These are phyloP conservation scores for Melampsora larici-populina DNA, from an alignment of 1,284 basidiomycete genomes.

Conservation along the genomic window DNA sequence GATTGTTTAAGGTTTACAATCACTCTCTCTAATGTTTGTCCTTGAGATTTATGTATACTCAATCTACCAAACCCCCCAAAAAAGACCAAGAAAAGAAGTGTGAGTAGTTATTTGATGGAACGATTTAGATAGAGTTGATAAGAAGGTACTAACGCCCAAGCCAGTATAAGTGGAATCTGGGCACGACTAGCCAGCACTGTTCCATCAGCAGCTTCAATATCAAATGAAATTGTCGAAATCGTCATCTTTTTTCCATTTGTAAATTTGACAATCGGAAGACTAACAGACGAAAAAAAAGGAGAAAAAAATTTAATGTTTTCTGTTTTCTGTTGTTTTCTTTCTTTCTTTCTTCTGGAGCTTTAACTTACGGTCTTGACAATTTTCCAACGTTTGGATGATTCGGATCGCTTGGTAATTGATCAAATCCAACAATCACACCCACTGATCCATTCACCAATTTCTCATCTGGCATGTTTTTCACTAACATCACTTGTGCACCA, in stretches of 20 bases:
- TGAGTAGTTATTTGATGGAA: slow-evolving; percentile 46
- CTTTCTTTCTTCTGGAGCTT: too few relatives aligned
- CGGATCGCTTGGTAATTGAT: slow-evolving; percentile 36
- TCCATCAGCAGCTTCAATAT: slow-evolving; percentile 53
- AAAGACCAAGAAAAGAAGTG: slow-evolving; percentile 60
- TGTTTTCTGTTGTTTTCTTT: too few relatives aligned
- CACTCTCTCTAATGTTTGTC: slow-evolving; percentile 67
- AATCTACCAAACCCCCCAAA: slow-evolving; percentile 74
- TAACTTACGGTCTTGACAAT: slow-evolving; percentile 14
- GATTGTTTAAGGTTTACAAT: slow-evolving; percentile 62
- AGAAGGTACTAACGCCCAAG: slow-evolving; percentile 29
- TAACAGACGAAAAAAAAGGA: slow-evolving; percentile 50
- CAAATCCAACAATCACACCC: slow-evolving; percentile 70
- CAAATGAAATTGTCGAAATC: slow-evolving; percentile 27
- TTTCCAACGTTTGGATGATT: slow-evolving; percentile 43
- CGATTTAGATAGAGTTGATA: neutral
- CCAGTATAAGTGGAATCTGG: slow-evolving; percentile 40
- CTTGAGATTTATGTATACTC: slow-evolving; percentile 80
- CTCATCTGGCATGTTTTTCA: slow-evolving; percentile 69
- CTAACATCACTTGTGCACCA: slow-evolving; percentile 65
- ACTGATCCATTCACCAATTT: slow-evolving; percentile 78
- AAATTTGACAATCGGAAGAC: slow-evolving; percentile 46
- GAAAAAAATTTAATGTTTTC: too few relatives aligned
- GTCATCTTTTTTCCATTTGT: slow-evolving; percentile 51
- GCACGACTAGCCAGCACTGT: slow-evolving; percentile 50